These are phyloP conservation scores for Zanthoxylum bungeanum DNA, from an alignment of 345 rosid species.

Conservation along the genomic window DNA sequence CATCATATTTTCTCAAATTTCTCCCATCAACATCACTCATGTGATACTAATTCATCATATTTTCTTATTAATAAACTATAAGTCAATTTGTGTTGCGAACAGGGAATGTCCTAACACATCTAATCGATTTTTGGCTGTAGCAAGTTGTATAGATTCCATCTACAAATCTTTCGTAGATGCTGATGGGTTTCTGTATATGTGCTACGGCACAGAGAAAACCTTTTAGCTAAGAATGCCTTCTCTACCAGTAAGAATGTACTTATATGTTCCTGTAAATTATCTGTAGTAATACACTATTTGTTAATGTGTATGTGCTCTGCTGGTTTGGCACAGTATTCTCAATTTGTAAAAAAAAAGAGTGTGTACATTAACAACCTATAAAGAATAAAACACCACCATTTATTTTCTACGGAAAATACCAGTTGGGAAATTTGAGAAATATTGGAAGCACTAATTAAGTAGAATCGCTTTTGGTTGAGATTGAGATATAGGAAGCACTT, in stretches of 20 bases:
- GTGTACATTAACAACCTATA: not conserved
- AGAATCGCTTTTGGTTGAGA: no score
- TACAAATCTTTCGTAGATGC: constrained; percentile 76
- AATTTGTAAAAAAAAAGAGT: constrained; percentile 10
- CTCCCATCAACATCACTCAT: no score
- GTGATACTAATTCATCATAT: no score
- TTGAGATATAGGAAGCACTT: no score
- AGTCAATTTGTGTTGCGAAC: not conserved
- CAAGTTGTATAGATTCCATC: constrained; percentile 55
- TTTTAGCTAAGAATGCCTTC: constrained; percentile 38
- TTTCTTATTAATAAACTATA: no score
- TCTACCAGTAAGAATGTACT: no score
- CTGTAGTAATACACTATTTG: no score
- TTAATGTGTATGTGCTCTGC: not conserved
- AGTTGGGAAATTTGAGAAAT: no score
- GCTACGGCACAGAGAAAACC: constrained; percentile 87
- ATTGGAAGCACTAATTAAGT: no score
- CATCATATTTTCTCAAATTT: no score
- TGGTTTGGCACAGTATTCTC: constrained; percentile 10
- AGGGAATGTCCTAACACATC: not conserved
- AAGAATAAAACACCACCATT: constrained; percentile 6
- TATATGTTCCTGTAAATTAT: not conserved
- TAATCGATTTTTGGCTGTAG: constrained; percentile 30
- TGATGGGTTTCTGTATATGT: constrained; percentile 87
- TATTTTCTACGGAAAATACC: no score